phyloP scores from a whole-genome alignment of 768 basidiomycete species.

The Mycena maculata region DNA sequence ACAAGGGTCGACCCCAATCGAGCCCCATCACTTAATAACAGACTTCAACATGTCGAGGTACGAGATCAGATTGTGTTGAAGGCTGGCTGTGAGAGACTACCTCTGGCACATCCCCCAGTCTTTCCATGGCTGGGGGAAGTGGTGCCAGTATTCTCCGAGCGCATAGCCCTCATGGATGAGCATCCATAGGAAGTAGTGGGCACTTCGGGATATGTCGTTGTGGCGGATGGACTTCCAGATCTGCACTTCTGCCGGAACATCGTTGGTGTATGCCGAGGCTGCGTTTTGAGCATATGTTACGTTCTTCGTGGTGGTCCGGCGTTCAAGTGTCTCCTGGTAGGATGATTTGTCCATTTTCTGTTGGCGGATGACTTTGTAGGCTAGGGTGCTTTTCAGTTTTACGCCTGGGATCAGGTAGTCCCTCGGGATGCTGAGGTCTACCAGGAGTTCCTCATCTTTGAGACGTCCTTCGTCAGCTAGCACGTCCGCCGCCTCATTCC shows the following conservation, averaged over 20 bases:
- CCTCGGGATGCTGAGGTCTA: neutral
- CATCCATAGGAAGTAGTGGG: no score
- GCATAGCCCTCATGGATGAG: no score
- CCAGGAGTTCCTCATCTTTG: neutral
- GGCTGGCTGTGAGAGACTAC: no score
- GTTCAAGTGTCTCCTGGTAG: neutral
- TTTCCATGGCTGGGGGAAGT: neutral
- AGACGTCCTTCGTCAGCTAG: neutral
- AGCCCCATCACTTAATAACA: no score
- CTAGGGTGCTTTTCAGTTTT: neutral
- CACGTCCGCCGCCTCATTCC: neutral
- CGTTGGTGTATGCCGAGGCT: neutral
- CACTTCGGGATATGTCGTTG: neutral
- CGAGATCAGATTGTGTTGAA: no score
- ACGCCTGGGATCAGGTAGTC: neutral
- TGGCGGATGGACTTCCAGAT: conserved; percentile 1
- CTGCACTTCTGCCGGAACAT: neutral
- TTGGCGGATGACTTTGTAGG: neutral
- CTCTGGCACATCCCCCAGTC: neutral
- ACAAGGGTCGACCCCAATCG: no score
- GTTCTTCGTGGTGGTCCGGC: neutral
- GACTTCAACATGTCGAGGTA: no score
- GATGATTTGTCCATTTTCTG: neutral
- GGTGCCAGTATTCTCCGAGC: no score
- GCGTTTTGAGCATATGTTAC: neutral